Evolutionary conservation across 148 eudicot genomes (phyloP), one percentile per base, ranked within the genome.

Genomic region (Camellia lanceoleosa): DNA sequence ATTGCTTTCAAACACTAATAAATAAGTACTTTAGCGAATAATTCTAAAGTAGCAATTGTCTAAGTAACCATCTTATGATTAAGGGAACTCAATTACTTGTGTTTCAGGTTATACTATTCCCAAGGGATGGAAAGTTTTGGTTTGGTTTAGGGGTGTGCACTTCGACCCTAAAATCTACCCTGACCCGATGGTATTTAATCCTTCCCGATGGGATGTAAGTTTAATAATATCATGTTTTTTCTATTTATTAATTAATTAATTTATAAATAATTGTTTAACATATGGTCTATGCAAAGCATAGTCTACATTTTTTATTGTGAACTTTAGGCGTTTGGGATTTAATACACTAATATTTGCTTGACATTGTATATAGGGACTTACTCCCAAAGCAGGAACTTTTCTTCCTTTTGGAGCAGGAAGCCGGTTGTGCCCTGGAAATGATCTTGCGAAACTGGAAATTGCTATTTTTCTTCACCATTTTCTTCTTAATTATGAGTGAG

Each of bases 141-240:
- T 83, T 7, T 93, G 97, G 98, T 93, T 93, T 76, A 86, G 98
- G 56, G 75, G 84, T 44, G 84, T 90, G 84, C 98, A 95, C 78
- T 80, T 81, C 19, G 92, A 91, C 71, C 86, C 96, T 16, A 88
- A 93, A 81, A 78, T 71, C 49, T 95, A 91, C 85, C 88, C 88
- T 23, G 88, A 90, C 0, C 96, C 98, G 10, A 74, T 65, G 68
- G 82, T 82, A 77, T 95, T 93, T 80, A 71, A 95, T 78, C 98
- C 98, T 51, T 87, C 88, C 2, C 84, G 98, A 90, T 95, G 98
- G 98, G 90, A 91, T 81, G 98, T 95, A 85, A 91, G 98, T 90
- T 61, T 56, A 3, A 46, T 1, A 41, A 1, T 16, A 9, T 7
- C 7, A 4, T 30, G 49, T 11, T 9, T 51, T 18, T 1, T 51